Percentiles rank a stretch among this genome's conserved stretches.
phyloP scores from a whole-genome alignment of 805 yeast species.

The Candida manassasensis region DNA sequence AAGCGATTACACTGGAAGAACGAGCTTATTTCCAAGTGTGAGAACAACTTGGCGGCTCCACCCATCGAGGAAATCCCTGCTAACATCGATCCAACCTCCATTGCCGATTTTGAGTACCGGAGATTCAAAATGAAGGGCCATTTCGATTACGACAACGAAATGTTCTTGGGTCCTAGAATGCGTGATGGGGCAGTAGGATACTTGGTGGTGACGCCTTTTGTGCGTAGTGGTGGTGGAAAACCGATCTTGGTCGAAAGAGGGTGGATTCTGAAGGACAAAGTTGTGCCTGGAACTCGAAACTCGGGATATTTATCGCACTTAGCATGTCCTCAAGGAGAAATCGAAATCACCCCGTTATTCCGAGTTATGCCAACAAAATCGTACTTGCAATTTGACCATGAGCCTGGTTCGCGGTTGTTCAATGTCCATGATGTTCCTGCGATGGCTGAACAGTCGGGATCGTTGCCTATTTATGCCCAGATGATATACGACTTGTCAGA shows the following conservation, averaged over 20 bases:
- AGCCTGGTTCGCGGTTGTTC: conserved; percentile 62
- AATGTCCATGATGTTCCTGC: conserved; percentile 76
- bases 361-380: conserved; percentile 61
- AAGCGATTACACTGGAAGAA: conserved; percentile 84
- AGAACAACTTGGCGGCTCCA: conserved; percentile 69
- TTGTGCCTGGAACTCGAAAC: conserved; percentile 48
- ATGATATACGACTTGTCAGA: conserved; percentile 64
- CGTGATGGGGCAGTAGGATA: conserved; percentile 69
- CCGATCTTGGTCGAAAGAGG: conserved; percentile 86
- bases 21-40: conserved; percentile 73
- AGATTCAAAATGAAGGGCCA: conserved; percentile 71
- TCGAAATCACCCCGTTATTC: conserved; percentile 68
- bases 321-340: conserved; percentile 68
- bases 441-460: conserved; percentile 65
- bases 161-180: conserved; percentile 87
- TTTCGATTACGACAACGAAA: conserved; percentile 80
- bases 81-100: conserved; percentile 56
- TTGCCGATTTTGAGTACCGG: conserved; percentile 76
- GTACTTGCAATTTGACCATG: conserved; percentile 66
- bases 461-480: conserved; percentile 74
- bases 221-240: conserved; percentile 67
- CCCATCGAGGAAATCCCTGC: conserved; percentile 67
- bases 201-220: conserved; percentile 74
- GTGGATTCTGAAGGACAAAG: conserved; percentile 75
- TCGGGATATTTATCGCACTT: conserved; percentile 54